phyloP scores from a whole-genome alignment of 164 flowering plant species.

The Magnolia sinica region DNA sequence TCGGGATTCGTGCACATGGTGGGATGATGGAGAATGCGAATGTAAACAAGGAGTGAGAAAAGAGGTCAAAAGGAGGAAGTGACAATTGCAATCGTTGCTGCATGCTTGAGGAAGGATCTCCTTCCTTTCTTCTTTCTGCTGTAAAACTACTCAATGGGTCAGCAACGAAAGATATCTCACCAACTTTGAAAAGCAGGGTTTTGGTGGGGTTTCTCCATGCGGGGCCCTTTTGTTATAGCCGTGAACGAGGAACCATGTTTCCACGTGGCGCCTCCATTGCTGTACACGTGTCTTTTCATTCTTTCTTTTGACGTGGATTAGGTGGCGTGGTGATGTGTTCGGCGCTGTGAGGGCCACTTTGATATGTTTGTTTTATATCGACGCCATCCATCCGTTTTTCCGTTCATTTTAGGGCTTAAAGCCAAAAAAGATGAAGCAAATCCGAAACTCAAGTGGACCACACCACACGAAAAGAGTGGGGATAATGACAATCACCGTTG shows the following conservation, averaged over 20 bases:
- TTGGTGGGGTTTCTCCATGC: neutral
- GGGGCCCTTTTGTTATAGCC: neutral
- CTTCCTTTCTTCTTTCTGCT: neutral
- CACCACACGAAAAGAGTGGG: too few species aligned
- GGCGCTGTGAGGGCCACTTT: too few species aligned
- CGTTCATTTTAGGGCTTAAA: too few species aligned
- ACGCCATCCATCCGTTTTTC: too few species aligned
- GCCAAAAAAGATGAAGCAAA: too few species aligned
- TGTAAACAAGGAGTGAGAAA: neutral
- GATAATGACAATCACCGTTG: too few species aligned
- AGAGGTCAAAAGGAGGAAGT: constrained; percentile 1
- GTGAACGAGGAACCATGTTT: neutral
- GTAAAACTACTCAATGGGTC: constrained; percentile 17
- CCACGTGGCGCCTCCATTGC: neutral
- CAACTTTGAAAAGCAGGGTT: constrained; percentile 30
- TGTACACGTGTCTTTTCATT: neutral
- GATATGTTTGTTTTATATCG: too few species aligned
- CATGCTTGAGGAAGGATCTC: constrained; percentile 13
- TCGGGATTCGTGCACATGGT: constrained; percentile 11
- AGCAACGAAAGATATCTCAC: constrained; percentile 13
- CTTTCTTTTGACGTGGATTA: too few species aligned
- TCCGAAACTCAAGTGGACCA: too few species aligned
- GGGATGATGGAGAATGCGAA: neutral
- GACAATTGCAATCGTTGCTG: constrained; percentile 5
- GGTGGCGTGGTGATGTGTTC: too few species aligned